Percentiles rank a stretch among this genome's conserved stretches.
Conservation (phyloP, 495 filamentous ascomycete species). For the Aspergillus cavernicola region DNA sequence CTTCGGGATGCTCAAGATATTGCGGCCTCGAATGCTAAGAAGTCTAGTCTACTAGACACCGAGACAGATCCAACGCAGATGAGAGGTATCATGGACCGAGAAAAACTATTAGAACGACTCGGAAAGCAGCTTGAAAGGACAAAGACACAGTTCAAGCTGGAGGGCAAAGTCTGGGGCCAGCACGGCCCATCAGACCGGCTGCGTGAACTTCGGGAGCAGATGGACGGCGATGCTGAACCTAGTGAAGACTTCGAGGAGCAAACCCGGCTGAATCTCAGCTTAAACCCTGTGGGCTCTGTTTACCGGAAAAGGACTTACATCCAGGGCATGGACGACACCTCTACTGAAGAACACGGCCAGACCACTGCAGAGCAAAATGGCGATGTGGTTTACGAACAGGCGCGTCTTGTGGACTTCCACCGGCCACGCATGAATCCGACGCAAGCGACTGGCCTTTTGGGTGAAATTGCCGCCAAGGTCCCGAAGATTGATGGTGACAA, state of each 20-base stretch:
- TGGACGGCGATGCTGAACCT: constrained; percentile 65
- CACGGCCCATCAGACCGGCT: constrained; percentile 85
- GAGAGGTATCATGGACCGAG: constrained; percentile 89
- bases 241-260: constrained; percentile 49
- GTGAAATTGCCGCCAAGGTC: constrained; percentile 77
- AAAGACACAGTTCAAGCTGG: constrained; percentile 97
- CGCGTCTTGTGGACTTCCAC: constrained; percentile 62
- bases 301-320: constrained; percentile 56
- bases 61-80: constrained; percentile 70
- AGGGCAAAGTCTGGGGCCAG: constrained; percentile 90
- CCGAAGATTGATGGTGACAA: constrained; percentile 71
- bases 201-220: constrained; percentile 86
- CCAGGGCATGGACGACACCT: constrained; percentile 38
- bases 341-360: constrained; percentile 33
- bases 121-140: constrained; percentile 94
- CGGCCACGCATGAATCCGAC: constrained; percentile 70
- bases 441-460: constrained; percentile 70
- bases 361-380: constrained; percentile 36
- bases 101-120: constrained; percentile 84
- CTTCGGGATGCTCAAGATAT: constrained; percentile 96
- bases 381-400: constrained; percentile 57
- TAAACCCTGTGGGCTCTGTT: constrained; percentile 64
- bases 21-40: constrained; percentile 79
- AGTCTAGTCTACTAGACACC: constrained; percentile 54
- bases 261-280: constrained; percentile 46